phyloP scores from a whole-genome alignment of 78 protist species.

The Protostelium mycophagum region DNA sequence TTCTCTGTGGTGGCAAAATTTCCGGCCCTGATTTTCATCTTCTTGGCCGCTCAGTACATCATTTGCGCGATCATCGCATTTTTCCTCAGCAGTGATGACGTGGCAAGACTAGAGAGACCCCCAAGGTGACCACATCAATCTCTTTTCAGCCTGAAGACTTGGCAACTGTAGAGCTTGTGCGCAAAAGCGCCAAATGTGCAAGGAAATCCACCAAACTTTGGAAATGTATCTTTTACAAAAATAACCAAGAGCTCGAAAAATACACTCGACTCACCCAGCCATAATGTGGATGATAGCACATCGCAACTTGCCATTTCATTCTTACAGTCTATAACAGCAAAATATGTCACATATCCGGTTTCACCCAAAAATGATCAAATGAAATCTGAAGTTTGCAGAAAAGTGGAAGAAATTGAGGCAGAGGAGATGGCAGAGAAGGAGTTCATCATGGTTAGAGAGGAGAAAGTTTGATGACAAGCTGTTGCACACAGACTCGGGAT shows the following conservation, averaged over 20 bases:
- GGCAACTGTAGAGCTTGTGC: too few relatives aligned
- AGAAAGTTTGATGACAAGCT: neutral
- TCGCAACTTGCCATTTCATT: too few relatives aligned
- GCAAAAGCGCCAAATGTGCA: too few relatives aligned
- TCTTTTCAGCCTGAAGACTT: too few relatives aligned
- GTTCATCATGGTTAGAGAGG: neutral
- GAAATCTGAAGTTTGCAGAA: neutral
- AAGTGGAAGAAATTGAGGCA: neutral
- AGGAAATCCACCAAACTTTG: too few relatives aligned
- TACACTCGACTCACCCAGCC: too few relatives aligned
- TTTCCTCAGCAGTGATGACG: neutral
- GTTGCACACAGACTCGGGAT: neutral
- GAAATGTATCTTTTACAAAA: too few relatives aligned
- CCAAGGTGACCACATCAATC: too few relatives aligned
- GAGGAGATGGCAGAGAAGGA: neutral
- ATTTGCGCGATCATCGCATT: neutral
- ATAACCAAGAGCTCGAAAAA: too few relatives aligned
- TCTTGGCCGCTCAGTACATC: neutral
- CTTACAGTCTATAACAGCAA: too few relatives aligned
- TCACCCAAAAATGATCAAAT: neutral
- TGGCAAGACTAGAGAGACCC: neutral
- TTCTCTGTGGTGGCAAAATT: neutral
- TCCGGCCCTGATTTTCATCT: neutral
- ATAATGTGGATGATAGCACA: too few relatives aligned
- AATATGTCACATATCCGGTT: too few relatives aligned